Evolutionary conservation across 169 alveolate genomes (phyloP), one percentile per base, ranked within the genome.

Genomic region (Babesia bigemina): DNA sequence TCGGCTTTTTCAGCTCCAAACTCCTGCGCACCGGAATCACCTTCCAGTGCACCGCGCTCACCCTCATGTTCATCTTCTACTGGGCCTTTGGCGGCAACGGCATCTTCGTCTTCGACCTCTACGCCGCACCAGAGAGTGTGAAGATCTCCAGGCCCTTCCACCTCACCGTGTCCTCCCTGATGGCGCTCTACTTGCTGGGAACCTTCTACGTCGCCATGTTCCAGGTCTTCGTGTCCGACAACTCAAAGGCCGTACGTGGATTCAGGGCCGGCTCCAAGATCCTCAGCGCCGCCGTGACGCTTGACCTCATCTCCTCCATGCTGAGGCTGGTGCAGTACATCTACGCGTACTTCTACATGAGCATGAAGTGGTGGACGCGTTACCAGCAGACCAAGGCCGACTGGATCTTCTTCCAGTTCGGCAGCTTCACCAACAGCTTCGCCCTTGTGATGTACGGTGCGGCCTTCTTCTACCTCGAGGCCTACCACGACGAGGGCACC

Each of bases 401-500:
- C 56, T 92, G 96, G 96, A 75, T 91, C 48, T 84, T 92, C 60
- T 88, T 86, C 73, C 93, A 92, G 67, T 79, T 92, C 63, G 95
- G 95, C 19, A 84, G 93, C 69, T 84, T 91, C 60, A 84, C 93
- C 55, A 91, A 92, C 79, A 90, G 93, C 49, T 82, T 92, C 63
- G 85, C 95, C n/a, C 79, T 92, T 57, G 84, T 92, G 53, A 78
- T 87, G 75, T 92, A 92, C 67, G 96, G 96, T 22, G 91, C 93
- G 17, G 95, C 94, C 8, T 75, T 92, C 66, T 92, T 92, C 76
- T 90, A 90, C 58, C 70, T 92, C 63, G 96, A 92, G 78, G 94
- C 92, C 50, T 92, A 92, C 66, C 96, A 92, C 50, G 96, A 92
- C 62, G 94, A 92, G 75, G 96, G 96, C 19, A 92, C 96, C 28